These are phyloP conservation scores for Plantago ovata DNA, from an alignment of 257 asterid species.

Conservation along the genomic window DNA sequence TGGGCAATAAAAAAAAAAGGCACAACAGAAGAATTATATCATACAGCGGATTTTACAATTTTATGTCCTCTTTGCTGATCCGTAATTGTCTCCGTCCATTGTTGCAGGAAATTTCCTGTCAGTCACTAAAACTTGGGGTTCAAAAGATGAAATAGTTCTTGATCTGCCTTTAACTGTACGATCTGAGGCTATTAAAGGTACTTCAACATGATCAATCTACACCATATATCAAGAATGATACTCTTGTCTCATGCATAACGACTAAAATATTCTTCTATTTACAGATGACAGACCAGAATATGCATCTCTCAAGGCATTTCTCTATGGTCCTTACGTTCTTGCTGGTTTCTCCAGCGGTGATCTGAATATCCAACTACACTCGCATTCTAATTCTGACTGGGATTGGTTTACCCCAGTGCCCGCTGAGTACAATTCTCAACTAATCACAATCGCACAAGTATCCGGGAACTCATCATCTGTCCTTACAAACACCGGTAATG, in stretches of 20 bases:
- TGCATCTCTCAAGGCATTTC: slow-evolving; percentile 65
- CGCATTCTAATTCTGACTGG: slow-evolving; percentile 25
- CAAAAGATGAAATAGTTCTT: background rate
- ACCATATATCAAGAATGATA: background rate
- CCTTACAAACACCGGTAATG: slow-evolving; percentile 34
- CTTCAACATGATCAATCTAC: background rate
- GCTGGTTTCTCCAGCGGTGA: slow-evolving; percentile 73
- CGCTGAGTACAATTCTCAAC: slow-evolving; percentile 43
- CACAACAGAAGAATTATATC: too few relatives aligned
- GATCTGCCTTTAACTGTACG: slow-evolving; percentile 1
- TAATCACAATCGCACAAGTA: slow-evolving; percentile 57
- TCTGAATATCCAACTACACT: slow-evolving; percentile 47
- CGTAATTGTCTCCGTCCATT: slow-evolving; percentile 14
- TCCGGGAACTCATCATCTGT: slow-evolving; percentile 27
- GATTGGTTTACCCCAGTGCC: slow-evolving; percentile 53
- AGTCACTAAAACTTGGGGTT: slow-evolving; percentile 15
- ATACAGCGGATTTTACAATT: background rate
- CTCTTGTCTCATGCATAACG: background rate
- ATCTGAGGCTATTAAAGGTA: slow-evolving; percentile 10
- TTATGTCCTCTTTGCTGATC: background rate
- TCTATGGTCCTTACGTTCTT: slow-evolving; percentile 87
- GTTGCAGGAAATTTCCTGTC: slow-evolving; percentile 69
- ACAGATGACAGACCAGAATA: slow-evolving; percentile 76
- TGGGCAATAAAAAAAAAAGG: too few relatives aligned
- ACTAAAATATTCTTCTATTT: background rate